phyloP scores from a whole-genome alignment of 139 green algal species.

The Asterochloris sp. region DNA sequence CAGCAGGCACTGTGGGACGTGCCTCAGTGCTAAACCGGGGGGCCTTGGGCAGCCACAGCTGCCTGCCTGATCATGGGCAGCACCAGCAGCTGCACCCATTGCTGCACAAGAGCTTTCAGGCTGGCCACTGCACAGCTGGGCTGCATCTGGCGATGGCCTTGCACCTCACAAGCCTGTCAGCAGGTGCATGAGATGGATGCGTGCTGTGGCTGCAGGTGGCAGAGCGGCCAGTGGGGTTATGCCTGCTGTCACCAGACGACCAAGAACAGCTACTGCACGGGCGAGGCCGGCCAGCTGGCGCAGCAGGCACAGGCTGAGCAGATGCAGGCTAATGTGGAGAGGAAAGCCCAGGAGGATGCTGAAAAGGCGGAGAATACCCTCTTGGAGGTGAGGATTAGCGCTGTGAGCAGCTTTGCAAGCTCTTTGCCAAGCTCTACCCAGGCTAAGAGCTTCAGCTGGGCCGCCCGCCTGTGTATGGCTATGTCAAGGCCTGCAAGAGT shows the following conservation, averaged over 20 bases:
- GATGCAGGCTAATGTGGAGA: conserved; percentile 25
- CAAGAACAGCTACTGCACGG: conserved; percentile 92
- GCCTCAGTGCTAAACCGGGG: too few relatives aligned
- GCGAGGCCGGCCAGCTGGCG: conserved; percentile 3
- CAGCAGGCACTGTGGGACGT: too few relatives aligned
- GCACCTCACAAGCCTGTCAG: too few relatives aligned
- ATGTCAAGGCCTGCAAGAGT: background rate
- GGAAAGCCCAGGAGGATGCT: conserved; percentile 17
- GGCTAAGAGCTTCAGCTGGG: too few relatives aligned
- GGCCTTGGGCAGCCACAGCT: too few relatives aligned
- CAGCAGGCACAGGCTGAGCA: background rate
- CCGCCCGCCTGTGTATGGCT: background rate
- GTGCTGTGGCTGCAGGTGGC: conserved; percentile 45
- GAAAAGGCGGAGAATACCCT: background rate
- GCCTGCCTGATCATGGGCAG: too few relatives aligned
- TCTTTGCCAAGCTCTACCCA: too few relatives aligned
- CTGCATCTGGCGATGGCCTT: too few relatives aligned
- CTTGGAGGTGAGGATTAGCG: background rate
- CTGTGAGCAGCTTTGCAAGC: background rate
- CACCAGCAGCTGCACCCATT: too few relatives aligned
- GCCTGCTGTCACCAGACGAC: conserved; percentile 85
- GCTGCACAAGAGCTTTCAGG: too few relatives aligned
- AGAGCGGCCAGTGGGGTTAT: conserved; percentile 89
- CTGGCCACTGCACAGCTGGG: too few relatives aligned
- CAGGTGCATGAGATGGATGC: too few relatives aligned